Base-by-base conservation (phyloP, 306 rosid genomes). In the Trichosanthes cucumerina region DNA sequence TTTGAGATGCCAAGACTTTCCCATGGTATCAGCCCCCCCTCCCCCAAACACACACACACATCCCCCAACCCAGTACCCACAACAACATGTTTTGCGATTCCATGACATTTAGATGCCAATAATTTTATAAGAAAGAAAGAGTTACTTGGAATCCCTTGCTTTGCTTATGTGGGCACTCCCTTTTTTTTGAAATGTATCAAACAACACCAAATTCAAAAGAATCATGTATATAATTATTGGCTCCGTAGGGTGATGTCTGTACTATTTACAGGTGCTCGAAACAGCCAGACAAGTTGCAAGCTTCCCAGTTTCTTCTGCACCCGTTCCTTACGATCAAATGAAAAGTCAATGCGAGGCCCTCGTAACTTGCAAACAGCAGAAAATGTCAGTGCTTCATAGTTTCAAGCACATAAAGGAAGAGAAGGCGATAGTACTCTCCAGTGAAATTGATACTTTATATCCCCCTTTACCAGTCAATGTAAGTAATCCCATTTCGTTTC, bases 291-390 rank as follows among this genome's bases (percentile, higher is more conserved):
- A 92, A 84, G 97, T 95, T 73, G 93, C 97, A 52, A 89, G 96
- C 85, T 82, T 86, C 84, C 93, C 93, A 13, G 76, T 80, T 80
- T 88, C 99, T 76, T 77, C 93, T 38, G 80, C 82, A 15, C 93
- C 97, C 1, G 79, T 92, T 68, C 90, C 97, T 68, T 95, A 91
- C 72, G 97, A 92, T 80, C 91, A 92, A 84, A 90, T 95, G 96
- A 95, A 92, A 88, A 88, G 87, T 83, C 99, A 91, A 81, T 92
- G 99, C 39, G 97, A 92, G 85, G 97, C 97, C 82, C 97, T 95
- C 75, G 96, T 86, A 49, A 85, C 85, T 0, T 96, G 96, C 49
- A 92, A 90, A 84, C 96, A 89, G 65, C 87, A 88, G 83, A 95
- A 92, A 83, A 91, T 92, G 97, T 88, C 97, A 54, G 87, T 88